Evolutionary conservation across 768 basidiomycete genomes (phyloP), one percentile per base, ranked within the genome.

Genomic region (Kwoniella bestiolae): DNA sequence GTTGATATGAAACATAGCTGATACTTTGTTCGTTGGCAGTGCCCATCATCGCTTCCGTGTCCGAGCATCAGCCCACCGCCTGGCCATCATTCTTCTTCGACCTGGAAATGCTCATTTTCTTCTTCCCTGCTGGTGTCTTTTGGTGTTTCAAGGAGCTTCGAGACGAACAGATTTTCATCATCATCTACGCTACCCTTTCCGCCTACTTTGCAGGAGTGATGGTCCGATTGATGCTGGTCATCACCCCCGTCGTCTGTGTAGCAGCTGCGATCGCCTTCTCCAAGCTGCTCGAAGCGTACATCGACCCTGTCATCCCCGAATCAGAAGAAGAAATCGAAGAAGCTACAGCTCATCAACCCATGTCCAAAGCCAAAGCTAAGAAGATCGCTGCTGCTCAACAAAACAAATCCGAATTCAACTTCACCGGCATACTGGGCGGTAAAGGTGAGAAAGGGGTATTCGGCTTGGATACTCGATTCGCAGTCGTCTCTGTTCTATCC

Each of bases 31-130:
- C 38, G 12, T 35, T 35, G 5, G 21, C 1, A 82, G 81, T 96
- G 73, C 94, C 94, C 28, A 97, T 97, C 83, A 98, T 99, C 73
- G 96, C 96, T 9, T 97, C 94, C 18, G 96, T 99, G 38, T 96
- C 94, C 21, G 96, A 98, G 83, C 96, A 99, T 83, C 96, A 99
- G 80, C 96, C 96, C 18, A 98, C 96, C 5, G 96, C 96, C 38
- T 99, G 96, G 96, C 95, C 96, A 9, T 90, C 96, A 2, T 98
- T 98, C 86, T 98, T 95, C 85, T 98, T 97, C 90, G 96, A 99
- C 80, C 89, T 99, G 60, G 91, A 96, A 75, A 90, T 97, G 86
- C 89, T 99, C 78, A 90, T 98, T 69, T 97, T 94, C 87, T 83
- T 94, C 56, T 99, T 99, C 88, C 96, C 96, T 3, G 95, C 93